Conservation (phyloP, 78 protist genomes). For the Dictyostelium capitatum region DNA sequence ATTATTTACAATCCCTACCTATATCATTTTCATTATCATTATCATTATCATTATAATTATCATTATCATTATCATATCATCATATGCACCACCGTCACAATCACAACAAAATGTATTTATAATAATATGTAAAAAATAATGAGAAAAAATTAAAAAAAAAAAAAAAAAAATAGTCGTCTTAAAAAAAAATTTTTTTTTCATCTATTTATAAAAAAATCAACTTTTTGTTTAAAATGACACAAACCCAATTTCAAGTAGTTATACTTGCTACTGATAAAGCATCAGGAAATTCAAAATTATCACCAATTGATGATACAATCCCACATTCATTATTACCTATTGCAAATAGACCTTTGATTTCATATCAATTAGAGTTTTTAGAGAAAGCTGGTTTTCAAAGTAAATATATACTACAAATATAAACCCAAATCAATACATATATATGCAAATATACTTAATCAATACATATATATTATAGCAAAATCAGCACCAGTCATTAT, state of each 20-base stretch:
- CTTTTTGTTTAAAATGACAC: not conserved
- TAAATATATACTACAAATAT: not conserved
- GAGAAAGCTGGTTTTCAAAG: conserved; percentile 82
- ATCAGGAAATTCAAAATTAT: conserved; percentile 37
- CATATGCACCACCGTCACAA: too few species aligned
- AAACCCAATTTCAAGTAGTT: conserved; percentile 52
- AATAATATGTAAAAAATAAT: too few species aligned
- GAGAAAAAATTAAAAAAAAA: too few species aligned
- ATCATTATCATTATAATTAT: too few species aligned
- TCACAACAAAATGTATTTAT: too few species aligned
- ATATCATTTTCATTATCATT: too few species aligned
- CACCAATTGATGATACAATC: conserved; percentile 78
- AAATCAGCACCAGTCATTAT: conserved; percentile 15
- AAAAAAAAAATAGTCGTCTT: too few species aligned
- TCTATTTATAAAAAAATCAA: too few species aligned
- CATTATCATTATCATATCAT: too few species aligned
- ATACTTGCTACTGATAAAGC: conserved; percentile 34
- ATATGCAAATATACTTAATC: too few species aligned
- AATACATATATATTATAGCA: conserved; percentile 14
- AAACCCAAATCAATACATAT: not conserved
- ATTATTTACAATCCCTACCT: too few species aligned
- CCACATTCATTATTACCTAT: conserved; percentile 87
- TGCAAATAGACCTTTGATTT: conserved; percentile 89
- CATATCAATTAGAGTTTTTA: conserved; percentile 88
- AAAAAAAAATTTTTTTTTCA: too few species aligned